Percentiles rank a stretch among this genome's conserved stretches.
Conservation (phyloP, 2,329 filamentous ascomycete genomes). For the Pestalotiopsis sp. region DNA sequence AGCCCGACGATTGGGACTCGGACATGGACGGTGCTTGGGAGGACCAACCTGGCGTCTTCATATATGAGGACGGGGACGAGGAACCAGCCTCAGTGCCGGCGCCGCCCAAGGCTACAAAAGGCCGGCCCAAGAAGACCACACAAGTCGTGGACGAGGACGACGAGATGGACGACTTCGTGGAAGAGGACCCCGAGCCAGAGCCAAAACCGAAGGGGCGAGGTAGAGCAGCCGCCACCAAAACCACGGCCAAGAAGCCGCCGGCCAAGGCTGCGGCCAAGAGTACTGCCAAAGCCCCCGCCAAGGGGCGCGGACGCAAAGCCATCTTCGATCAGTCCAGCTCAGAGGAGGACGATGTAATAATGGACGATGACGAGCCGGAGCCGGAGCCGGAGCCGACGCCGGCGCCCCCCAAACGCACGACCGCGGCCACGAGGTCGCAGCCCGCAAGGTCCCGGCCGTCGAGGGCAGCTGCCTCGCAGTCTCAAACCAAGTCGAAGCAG, state of each 20-base stretch:
- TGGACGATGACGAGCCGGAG: slow-evolving; percentile 56
- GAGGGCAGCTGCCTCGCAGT: slow-evolving; percentile 22
- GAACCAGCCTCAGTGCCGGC: slow-evolving; percentile 27
- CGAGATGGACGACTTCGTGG: slow-evolving; percentile 28
- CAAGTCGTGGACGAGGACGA: slow-evolving; percentile 31
- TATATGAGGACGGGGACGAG: slow-evolving; percentile 42
- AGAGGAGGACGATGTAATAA: slow-evolving; percentile 52
- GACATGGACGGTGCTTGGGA: slow-evolving; percentile 88
- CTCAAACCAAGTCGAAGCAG: slow-evolving; percentile 42
- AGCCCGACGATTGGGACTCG: slow-evolving; percentile 83
- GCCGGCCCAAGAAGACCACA: slow-evolving; percentile 27
- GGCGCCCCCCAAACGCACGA: slow-evolving; percentile 28
- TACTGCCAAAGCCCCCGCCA: slow-evolving; percentile 42
- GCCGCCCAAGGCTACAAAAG: slow-evolving; percentile 39
- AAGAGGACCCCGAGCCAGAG: slow-evolving; percentile 22
- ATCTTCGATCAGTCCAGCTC: slow-evolving; percentile 38
- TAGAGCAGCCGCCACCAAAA: slow-evolving; percentile 30
- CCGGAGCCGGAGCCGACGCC: slow-evolving; percentile 41
- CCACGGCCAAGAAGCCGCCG: slow-evolving; percentile 38
- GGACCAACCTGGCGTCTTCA: slow-evolving; percentile 69
- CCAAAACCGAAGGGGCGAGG: slow-evolving; percentile 30
- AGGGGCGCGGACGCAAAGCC: slow-evolving; percentile 44
- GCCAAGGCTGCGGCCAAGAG: slow-evolving; percentile 40
- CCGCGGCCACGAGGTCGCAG: slow-evolving; percentile 37
- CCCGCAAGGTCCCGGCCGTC: slow-evolving; percentile 37